Conservation (phyloP, 768 basidiomycete genomes). For the Mycena venus region DNA sequence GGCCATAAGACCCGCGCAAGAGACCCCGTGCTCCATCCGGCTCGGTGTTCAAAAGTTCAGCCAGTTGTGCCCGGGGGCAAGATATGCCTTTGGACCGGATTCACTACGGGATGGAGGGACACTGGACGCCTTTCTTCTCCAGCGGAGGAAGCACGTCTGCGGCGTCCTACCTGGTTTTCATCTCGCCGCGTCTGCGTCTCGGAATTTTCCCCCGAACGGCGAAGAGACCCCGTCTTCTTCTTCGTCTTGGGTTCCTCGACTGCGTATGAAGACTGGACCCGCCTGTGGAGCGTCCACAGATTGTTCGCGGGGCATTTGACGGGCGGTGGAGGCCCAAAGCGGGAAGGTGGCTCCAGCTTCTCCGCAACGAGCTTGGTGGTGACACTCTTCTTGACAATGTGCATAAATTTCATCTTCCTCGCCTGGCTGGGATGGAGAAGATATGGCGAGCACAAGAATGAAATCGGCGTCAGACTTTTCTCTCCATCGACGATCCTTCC, state of each 20-base stretch:
- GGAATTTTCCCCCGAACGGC: slow-evolving; percentile 18
- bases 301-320: slow-evolving; percentile 16
- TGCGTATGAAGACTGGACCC: slow-evolving; percentile 40
- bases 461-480: slow-evolving; percentile 78
- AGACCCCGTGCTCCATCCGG: not conserved
- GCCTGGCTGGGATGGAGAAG: slow-evolving; percentile 75
- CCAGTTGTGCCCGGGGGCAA: slow-evolving; percentile 41
- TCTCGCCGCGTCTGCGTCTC: not conserved
- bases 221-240: slow-evolving; percentile 28
- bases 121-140: slow-evolving; percentile 49
- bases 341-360: slow-evolving; percentile 63
- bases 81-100: slow-evolving; percentile 38
- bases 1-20: not conserved
- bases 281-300: slow-evolving; percentile 44
- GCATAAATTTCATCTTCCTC: slow-evolving; percentile 76
- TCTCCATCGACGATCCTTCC: slow-evolving; percentile 73
- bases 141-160: slow-evolving; percentile 63
- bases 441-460: slow-evolving; percentile 81
- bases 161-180: slow-evolving; percentile 39
- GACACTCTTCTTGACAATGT: slow-evolving; percentile 79
- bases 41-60: slow-evolving; percentile 36
- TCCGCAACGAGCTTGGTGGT: slow-evolving; percentile 75
- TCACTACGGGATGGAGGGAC: not conserved
- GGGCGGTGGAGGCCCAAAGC: not conserved
- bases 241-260: slow-evolving; percentile 37